phyloP scores from a whole-genome alignment of 2,329 filamentous ascomycete species.

The Cercospora janseana region DNA sequence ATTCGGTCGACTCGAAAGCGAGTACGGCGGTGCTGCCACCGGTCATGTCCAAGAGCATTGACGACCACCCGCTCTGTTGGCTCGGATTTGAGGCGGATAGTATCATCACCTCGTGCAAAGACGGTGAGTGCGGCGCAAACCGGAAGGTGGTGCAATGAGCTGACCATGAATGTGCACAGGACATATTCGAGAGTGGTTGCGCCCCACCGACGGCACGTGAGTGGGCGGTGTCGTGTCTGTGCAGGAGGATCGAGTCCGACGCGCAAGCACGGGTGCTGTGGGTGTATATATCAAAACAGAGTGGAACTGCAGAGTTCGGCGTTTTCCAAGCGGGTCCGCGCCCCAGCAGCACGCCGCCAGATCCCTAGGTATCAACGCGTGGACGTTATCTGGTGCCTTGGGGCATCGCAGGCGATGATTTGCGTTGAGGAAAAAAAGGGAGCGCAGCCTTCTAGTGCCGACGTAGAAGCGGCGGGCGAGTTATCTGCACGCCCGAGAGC shows the following conservation, averaged over 20 bases:
- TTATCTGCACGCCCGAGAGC: neutral
- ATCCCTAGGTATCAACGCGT: too few species aligned
- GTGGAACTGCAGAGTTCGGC: too few species aligned
- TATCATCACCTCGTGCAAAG: slow-evolving; percentile 88
- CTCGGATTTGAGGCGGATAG: slow-evolving; percentile 90
- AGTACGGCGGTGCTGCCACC: slow-evolving; percentile 84
- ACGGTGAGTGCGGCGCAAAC: slow-evolving; percentile 59
- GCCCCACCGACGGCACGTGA: slow-evolving; percentile 49
- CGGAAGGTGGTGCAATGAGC: neutral
- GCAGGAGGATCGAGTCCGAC: neutral
- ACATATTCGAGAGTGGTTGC: slow-evolving; percentile 72
- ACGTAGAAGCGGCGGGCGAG: neutral
- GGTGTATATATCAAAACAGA: too few species aligned
- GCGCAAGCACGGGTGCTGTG: too few species aligned
- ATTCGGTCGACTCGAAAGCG: slow-evolving; percentile 80
- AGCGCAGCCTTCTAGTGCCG: too few species aligned
- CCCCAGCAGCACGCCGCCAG: too few species aligned
- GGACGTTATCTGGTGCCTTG: neutral
- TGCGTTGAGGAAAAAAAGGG: too few species aligned
- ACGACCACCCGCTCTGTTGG: slow-evolving; percentile 84
- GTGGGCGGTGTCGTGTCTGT: neutral
- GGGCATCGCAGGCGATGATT: neutral
- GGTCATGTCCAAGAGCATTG: slow-evolving; percentile 81
- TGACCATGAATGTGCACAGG: slow-evolving; percentile 48
- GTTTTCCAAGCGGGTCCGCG: too few species aligned